A percentile compares a stretch with the other conserved stretches of the same genome.
Conservation (phyloP, 2,329 filamentous ascomycete genomes). For the Annulohypoxylon truncatum region DNA sequence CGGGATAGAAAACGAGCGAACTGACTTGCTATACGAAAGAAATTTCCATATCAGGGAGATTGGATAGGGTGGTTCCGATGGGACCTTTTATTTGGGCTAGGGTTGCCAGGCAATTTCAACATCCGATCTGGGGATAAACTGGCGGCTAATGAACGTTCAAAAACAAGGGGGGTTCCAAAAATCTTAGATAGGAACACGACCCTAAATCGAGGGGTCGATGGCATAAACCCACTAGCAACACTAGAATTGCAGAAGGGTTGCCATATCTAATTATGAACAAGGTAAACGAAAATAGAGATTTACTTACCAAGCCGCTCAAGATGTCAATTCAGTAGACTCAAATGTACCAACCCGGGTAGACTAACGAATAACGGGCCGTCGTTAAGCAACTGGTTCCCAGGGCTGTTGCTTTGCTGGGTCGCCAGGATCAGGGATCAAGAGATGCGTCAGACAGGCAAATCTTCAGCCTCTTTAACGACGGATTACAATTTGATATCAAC, state of each 20-base stretch:
- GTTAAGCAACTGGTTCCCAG: slow-evolving; percentile 15
- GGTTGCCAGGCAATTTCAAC: slow-evolving; percentile 20
- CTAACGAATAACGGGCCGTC: slow-evolving; percentile 26
- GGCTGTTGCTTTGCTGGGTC: slow-evolving; percentile 26
- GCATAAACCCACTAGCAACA: slow-evolving; percentile 6
- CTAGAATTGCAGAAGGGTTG: neutral
- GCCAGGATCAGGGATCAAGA: slow-evolving; percentile 37
- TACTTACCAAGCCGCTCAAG: slow-evolving; percentile 32
- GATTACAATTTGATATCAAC: slow-evolving; percentile 24
- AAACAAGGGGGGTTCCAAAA: slow-evolving; percentile 14
- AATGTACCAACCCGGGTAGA: slow-evolving; percentile 6
- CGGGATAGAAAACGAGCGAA: slow-evolving; percentile 12
- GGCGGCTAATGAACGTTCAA: slow-evolving; percentile 25
- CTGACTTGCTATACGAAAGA: slow-evolving; percentile 19
- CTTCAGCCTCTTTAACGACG: slow-evolving; percentile 37
- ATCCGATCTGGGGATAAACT: slow-evolving; percentile 34
- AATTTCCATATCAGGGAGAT: slow-evolving; percentile 25
- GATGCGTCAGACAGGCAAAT: slow-evolving; percentile 31
- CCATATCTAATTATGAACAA: neutral
- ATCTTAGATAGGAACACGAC: slow-evolving; percentile 21
- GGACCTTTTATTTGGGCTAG: slow-evolving; percentile 20
- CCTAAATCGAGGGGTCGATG: slow-evolving; percentile 5
- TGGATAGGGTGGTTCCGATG: slow-evolving; percentile 19
- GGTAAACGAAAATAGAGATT: slow-evolving; percentile 8
- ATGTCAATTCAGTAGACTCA: slow-evolving; percentile 6